These are phyloP conservation scores for Bruguiera sexangula DNA, from an alignment of 345 rosid genomes.

Conservation along the genomic window DNA sequence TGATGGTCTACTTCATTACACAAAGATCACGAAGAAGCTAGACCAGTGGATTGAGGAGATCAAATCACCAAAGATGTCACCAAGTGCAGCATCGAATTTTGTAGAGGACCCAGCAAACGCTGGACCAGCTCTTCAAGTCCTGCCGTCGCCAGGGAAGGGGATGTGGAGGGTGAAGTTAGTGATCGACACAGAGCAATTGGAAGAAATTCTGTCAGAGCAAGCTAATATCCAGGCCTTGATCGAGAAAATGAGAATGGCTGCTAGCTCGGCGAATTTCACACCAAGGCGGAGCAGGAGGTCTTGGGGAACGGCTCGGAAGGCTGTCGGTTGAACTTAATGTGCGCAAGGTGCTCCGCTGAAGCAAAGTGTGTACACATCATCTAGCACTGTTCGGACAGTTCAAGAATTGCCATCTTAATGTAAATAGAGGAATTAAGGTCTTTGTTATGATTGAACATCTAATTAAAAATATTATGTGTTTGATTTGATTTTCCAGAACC, in stretches of 20 bases:
- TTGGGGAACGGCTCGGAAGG: conserved; percentile 32
- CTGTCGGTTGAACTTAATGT: conserved; percentile 14
- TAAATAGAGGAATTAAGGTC: too few relatives aligned
- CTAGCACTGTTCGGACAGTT: too few relatives aligned
- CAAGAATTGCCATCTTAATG: too few relatives aligned
- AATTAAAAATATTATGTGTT: too few relatives aligned
- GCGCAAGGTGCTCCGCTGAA: conserved; percentile 21
- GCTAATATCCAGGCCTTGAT: conserved; percentile 64
- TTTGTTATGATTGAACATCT: too few relatives aligned
- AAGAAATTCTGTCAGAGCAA: conserved; percentile 61
- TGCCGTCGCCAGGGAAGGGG: conserved; percentile 53
- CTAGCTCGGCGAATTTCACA: conserved; percentile 28
- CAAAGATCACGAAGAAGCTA: conserved; percentile 6
- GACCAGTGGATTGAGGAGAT: conserved; percentile 6
- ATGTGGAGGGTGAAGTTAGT: conserved; percentile 72
- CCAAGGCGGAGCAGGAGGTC: conserved; percentile 24
- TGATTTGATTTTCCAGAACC: too few relatives aligned
- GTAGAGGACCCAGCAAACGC: conserved; percentile 20
- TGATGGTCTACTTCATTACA: neutral
- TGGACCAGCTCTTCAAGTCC: conserved; percentile 40
- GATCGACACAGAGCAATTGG: conserved; percentile 55
- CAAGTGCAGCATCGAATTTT: conserved; percentile 1
- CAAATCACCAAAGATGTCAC: conserved; percentile 22
- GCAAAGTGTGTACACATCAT: too few relatives aligned
- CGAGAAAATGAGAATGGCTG: conserved; percentile 64